Base-by-base conservation (phyloP, 306 rosid species). In the Mimosa pudica region DNA sequence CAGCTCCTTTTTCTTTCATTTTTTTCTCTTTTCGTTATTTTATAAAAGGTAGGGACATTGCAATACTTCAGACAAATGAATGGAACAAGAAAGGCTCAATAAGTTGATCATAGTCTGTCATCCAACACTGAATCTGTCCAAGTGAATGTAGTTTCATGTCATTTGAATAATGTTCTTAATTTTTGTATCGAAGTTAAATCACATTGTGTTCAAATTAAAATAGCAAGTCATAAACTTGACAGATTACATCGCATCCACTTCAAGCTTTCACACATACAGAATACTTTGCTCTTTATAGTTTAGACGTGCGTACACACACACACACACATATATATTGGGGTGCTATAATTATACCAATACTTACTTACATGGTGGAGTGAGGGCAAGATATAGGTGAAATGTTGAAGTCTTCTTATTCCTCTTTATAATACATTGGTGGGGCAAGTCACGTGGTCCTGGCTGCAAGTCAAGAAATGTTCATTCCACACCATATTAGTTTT, bases 351-450 rank as follows among this genome's bases (percentile, higher is more conserved):
- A n/a, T 71, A 73, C 73, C 65, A 86, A 79, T 52, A 81, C 84
- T 78, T 84, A 88, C 98, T 89, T 82, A 96, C 99, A 89, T 87
- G 93, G 84, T 66, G 88, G 85, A 63, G 87, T 71, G 81, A 96
- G 96, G 66, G 98, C 92, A 33, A 96, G 98, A 81, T 89, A 93
- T 33, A 96, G 90, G 84, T 81, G 89, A 87, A 93, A 91, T 0
- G 98, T 93, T 16, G 94, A 88, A 75, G 92, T 90, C 91, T 88
- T 96, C 88, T 93, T 91, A 86, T 89, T 83, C 82, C 99, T 84
- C 89, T 89, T 91, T 73, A 96, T 93, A 76, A 96, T 87, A 84
- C 99, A 96, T 12, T 93, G 96, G 81, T 93, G 92, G 4, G 98
- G 90, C 24, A 44, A 35, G 10, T 88, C 96, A 0, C 85, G 83